Conservation (phyloP, 805 yeast species). For the Ogataea methanolica region DNA sequence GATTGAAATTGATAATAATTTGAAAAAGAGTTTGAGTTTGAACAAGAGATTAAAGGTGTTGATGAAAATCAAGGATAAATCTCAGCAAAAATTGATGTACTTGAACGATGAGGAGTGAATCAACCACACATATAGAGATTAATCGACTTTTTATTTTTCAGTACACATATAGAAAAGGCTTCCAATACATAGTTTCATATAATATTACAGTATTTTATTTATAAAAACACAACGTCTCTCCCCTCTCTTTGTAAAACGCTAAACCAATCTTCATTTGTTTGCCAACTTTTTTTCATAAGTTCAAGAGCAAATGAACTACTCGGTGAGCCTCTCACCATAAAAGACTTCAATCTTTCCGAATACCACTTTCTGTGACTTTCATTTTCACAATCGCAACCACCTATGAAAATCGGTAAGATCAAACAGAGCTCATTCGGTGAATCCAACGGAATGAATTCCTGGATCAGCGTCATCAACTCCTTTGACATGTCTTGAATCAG, state of each 20-base stretch:
- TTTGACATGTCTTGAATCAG: constrained; percentile 44
- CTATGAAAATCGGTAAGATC: constrained; percentile 50
- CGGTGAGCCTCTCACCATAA: constrained; percentile 39
- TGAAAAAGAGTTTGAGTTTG: constrained; percentile 68
- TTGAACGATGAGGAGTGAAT: constrained; percentile 1
- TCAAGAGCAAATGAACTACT: constrained; percentile 26
- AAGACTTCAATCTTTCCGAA: constrained; percentile 33
- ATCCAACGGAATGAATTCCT: constrained; percentile 37
- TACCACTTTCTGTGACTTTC: constrained; percentile 33
- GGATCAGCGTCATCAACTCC: constrained; percentile 35
- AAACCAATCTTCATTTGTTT: constrained; percentile 47
- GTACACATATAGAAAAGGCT: too few species aligned
- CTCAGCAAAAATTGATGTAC: constrained; percentile 15
- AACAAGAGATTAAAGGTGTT: constrained; percentile 63
- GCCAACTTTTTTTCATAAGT: constrained; percentile 53
- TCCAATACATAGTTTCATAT: too few species aligned
- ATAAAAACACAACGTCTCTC: constrained; percentile 42
- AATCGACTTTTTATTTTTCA: neutral
- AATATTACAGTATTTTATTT: constrained; percentile 2
- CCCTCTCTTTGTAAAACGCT: constrained; percentile 38
- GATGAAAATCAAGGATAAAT: constrained; percentile 18
- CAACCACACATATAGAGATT: too few species aligned
- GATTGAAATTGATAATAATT: constrained; percentile 57
- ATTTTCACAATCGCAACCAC: constrained; percentile 53
- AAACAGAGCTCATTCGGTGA: constrained; percentile 53